Conservation (phyloP, 1,284 basidiomycete species). For the Exobasidium cylindrosporum region DNA sequence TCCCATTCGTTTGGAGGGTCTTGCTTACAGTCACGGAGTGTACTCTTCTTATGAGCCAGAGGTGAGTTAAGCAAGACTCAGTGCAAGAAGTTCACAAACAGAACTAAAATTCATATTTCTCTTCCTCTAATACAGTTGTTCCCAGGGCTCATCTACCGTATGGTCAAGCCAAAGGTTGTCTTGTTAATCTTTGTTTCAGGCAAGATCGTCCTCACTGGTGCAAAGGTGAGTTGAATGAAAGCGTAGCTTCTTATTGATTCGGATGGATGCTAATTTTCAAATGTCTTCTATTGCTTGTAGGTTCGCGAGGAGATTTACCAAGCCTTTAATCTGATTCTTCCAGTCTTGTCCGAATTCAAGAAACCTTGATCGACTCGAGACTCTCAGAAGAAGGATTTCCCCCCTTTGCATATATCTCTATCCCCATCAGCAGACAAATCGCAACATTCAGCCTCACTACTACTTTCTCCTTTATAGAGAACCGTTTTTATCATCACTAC, state of each 20-base stretch:
- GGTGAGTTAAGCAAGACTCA: constrained; percentile 64
- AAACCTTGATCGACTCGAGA: too few relatives aligned
- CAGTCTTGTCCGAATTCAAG: constrained; percentile 58
- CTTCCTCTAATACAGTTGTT: too few relatives aligned
- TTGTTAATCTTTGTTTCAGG: constrained; percentile 97
- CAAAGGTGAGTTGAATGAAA: constrained; percentile 68
- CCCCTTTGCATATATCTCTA: not conserved
- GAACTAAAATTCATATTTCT: too few relatives aligned
- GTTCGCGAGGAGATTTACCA: constrained; percentile 99
- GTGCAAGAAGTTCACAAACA: constrained; percentile 19
- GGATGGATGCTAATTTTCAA: not conserved
- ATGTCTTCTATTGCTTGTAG: constrained; percentile 60
- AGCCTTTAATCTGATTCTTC: constrained; percentile 97
- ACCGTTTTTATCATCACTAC: too few relatives aligned
- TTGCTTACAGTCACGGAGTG: constrained; percentile 96
- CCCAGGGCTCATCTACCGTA: constrained; percentile 98
- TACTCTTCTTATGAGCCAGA: constrained; percentile 98
- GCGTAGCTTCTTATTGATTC: constrained; percentile 38
- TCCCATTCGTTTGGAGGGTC: constrained; percentile 94
- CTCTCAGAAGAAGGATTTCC: too few relatives aligned
- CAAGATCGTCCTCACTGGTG: constrained; percentile 97
- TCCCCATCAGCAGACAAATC: not conserved
- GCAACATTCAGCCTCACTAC: not conserved
- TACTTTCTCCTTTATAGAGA: not conserved
- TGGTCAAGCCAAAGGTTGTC: constrained; percentile 99